Conservation (phyloP, 2,329 filamentous ascomycete species). For the Pseudogymnoascus sp. region DNA sequence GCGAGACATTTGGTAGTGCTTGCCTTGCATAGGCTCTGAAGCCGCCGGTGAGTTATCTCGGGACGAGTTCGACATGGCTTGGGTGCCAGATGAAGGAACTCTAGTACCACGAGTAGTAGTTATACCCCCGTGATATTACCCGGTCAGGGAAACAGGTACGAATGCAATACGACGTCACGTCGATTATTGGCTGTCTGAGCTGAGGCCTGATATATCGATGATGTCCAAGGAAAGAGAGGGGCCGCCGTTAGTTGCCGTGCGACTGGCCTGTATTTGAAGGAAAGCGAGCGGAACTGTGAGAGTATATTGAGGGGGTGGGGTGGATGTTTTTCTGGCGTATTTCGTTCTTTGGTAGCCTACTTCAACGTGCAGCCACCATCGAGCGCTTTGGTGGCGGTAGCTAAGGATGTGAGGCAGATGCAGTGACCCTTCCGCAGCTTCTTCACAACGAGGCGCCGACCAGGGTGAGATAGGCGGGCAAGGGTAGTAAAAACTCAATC, state of each 20-base stretch:
- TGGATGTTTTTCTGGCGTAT: conserved; percentile 1
- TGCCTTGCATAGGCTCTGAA: conserved; percentile 20
- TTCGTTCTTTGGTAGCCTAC: conserved; percentile 3
- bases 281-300: not conserved
- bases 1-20: conserved; percentile 25
- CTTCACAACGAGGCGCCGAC: not conserved
- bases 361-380: conserved; percentile 2
- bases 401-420: not conserved
- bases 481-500: conserved; percentile 7
- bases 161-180: not conserved
- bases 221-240: conserved; percentile 4
- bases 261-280: conserved; percentile 6
- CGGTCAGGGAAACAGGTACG: not conserved
- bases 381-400: not conserved
- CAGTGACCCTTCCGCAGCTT: not conserved
- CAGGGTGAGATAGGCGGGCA: not conserved
- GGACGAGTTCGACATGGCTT: conserved; percentile 26
- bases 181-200: not conserved
- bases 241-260: conserved; percentile 4
- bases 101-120: not conserved
- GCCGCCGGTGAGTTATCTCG: conserved; percentile 23
- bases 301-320: conserved; percentile 2
- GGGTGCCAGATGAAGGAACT: not conserved
- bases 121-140: not conserved
- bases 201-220: not conserved